A percentile compares a stretch with the other conserved stretches of the same genome.
These are phyloP conservation scores for Candida boleticola DNA, from an alignment of 805 yeast genomes.

Conservation along the genomic window DNA sequence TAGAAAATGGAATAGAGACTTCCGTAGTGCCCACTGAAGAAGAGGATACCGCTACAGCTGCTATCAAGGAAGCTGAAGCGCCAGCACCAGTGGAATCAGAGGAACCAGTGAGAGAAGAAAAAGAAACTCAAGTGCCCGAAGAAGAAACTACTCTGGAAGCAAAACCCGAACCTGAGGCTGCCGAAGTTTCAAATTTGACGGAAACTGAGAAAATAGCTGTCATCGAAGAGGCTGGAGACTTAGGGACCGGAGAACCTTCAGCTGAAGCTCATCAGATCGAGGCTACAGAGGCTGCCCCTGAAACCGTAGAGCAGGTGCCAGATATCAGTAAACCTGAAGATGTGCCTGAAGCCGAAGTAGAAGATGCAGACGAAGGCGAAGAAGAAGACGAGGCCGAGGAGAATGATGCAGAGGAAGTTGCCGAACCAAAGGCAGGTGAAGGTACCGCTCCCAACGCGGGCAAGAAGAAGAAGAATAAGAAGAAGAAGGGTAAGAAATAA, in stretches of 20 bases:
- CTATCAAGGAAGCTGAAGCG: background rate
- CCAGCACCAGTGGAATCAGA: conserved; percentile 5
- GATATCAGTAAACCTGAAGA: conserved; percentile 1
- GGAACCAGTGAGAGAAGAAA: conserved; percentile 6
- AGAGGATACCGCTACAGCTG: conserved; percentile 3
- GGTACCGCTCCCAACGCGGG: conserved; percentile 7
- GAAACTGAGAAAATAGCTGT: conserved; percentile 1
- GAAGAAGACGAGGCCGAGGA: conserved; percentile 7
- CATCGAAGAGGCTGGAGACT: conserved; percentile 9
- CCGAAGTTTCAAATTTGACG: conserved; percentile 1
- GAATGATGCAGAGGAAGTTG: conserved; percentile 10
- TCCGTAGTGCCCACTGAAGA: conserved; percentile 9
- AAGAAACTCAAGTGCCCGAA: background rate
- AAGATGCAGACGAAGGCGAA: conserved; percentile 9
- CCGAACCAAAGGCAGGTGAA: conserved; percentile 5
- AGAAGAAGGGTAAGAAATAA: conserved; percentile 9
- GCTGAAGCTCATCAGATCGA: conserved; percentile 1
- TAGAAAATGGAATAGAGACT: conserved; percentile 7
- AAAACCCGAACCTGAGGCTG: background rate
- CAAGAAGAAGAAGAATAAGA: conserved; percentile 19
- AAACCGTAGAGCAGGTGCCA: background rate
- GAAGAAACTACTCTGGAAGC: conserved; percentile 3
- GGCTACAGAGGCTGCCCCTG: conserved; percentile 5
- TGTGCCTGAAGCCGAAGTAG: conserved; percentile 1
- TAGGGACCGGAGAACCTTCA: conserved; percentile 3